These are phyloP conservation scores for Mycena galopus DNA, from an alignment of 768 basidiomycete species.

Conservation along the genomic window DNA sequence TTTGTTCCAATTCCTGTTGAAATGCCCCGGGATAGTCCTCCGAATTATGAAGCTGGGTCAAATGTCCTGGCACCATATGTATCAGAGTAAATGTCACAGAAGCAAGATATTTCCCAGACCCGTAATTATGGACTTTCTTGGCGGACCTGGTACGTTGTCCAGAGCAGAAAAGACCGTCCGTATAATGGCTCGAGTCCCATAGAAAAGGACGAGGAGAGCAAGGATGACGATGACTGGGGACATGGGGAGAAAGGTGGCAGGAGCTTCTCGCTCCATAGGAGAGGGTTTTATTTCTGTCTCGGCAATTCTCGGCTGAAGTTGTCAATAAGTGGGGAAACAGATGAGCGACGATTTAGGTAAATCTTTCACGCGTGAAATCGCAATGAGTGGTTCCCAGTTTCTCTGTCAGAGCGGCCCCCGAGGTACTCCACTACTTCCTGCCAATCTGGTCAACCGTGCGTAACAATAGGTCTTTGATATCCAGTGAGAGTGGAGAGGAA, in stretches of 20 bases:
- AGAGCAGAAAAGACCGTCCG: too few species aligned
- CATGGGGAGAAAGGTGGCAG: not conserved
- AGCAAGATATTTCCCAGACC: too few species aligned
- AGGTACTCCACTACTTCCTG: not conserved
- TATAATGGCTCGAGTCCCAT: too few species aligned
- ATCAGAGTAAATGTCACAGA: too few species aligned
- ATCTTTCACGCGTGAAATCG: not conserved
- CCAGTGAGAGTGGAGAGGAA: not conserved
- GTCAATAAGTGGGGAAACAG: not conserved
- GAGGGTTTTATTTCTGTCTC: not conserved
- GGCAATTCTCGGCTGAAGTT: conserved; percentile 1
- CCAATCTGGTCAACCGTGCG: conserved; percentile 1
- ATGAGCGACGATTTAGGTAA: not conserved
- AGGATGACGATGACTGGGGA: too few species aligned
- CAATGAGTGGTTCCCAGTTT: not conserved
- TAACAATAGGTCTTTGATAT: not conserved
- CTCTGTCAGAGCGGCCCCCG: not conserved
- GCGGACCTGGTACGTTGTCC: too few species aligned
- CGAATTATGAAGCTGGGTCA: conserved; percentile 1
- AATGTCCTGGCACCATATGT: not conserved
- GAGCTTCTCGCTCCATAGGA: not conserved
- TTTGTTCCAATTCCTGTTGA: too few species aligned
- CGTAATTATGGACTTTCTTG: too few species aligned
- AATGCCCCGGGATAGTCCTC: not conserved
- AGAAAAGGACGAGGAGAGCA: too few species aligned